Conservation (phyloP, 176 grass and related monocot species). For the sorghum (Sorghum bicolor) region Sorghum_bicolor_NCBIv3 NC_012879.2:5489501-5490000, state of each 20-base stretch:
- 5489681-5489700: conserved; percentile 67
- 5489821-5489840: neutral
- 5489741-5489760: conserved; percentile 43
- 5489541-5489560: neutral
- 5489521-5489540: neutral
- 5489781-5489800: conserved; percentile 59
- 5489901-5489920: conserved; percentile 17
- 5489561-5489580: neutral
- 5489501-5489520: neutral
- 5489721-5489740: conserved; percentile 77
- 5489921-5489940: conserved; percentile 48
- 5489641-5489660: conserved; percentile 21
- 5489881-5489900: conserved; percentile 37
- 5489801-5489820: neutral
- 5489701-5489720: conserved; percentile 70
- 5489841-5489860: conserved; percentile 1
- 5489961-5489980: conserved; percentile 45
- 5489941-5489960: conserved; percentile 48
- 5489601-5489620: neutral
- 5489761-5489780: conserved; percentile 61
- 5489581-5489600: neutral
- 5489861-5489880: conserved; percentile 80
- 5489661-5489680: conserved; percentile 85
- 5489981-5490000: conserved; percentile 82
- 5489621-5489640: neutral